Conservation (phyloP, 371 early-diverging fungal genomes). For the Batkoa obscura region DNA sequence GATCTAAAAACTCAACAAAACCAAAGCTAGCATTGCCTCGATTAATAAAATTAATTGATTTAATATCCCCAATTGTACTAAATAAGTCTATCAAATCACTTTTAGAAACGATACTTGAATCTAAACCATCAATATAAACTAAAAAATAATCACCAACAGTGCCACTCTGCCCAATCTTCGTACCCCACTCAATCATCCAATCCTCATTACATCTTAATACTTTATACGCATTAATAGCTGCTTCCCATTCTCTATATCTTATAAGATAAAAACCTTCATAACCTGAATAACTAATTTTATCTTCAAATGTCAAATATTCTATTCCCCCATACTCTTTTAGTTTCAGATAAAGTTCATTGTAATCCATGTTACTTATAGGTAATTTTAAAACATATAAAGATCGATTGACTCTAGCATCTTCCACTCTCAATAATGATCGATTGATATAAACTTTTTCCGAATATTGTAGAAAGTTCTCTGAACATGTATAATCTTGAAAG, state of each 20-base stretch:
- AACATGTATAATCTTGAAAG: neutral
- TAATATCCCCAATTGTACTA: neutral
- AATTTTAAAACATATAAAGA: neutral
- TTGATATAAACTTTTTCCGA: neutral
- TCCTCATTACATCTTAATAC: neutral
- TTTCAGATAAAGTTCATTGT: neutral
- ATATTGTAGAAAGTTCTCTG: neutral
- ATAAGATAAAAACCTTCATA: neutral
- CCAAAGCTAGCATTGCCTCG: neutral
- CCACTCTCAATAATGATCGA: neutral
- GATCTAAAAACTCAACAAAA: neutral
- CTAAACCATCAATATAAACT: neutral
- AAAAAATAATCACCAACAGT: neutral
- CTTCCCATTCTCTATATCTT: neutral
- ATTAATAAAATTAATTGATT: neutral
- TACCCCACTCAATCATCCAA: neutral
- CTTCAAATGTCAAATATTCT: neutral
- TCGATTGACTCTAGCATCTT: conserved; percentile 1
- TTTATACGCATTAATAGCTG: neutral
- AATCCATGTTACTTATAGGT: neutral
- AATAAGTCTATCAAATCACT: neutral
- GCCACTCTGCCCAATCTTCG: neutral
- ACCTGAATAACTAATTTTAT: neutral
- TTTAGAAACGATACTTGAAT: neutral
- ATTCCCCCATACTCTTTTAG: neutral